A percentile compares a stretch with the other conserved stretches of the same genome.
These are phyloP conservation scores for Rickenella mellea DNA, from an alignment of 768 basidiomycete genomes.

Conservation along the genomic window DNA sequence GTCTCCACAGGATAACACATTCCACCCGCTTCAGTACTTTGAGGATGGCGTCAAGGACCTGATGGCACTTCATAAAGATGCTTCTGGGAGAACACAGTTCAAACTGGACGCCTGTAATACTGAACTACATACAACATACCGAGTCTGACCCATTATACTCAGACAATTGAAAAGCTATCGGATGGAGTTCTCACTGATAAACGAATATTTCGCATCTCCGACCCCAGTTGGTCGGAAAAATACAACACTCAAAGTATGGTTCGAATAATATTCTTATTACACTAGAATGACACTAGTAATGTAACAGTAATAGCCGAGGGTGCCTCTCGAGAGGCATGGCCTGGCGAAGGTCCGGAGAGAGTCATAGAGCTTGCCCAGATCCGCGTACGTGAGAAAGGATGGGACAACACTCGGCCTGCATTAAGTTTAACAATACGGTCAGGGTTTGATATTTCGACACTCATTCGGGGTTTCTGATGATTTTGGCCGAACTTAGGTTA, in stretches of 20 bases:
- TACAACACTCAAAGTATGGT: constrained; percentile 30
- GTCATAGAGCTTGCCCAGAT: constrained; percentile 23
- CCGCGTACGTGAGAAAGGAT: constrained; percentile 15
- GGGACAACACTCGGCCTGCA: constrained; percentile 24
- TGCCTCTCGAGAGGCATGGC: constrained; percentile 22
- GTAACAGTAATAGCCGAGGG: constrained; percentile 23
- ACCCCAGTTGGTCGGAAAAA: constrained; percentile 22
- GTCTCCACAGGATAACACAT: too few relatives aligned
- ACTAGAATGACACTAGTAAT: background rate
- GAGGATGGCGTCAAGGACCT: too few relatives aligned
- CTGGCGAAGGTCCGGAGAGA: constrained; percentile 19
- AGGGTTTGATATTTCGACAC: too few relatives aligned
- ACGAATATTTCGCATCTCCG: constrained; percentile 28
- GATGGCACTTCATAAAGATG: too few relatives aligned
- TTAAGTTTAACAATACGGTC: constrained; percentile 8
- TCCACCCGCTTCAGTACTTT: too few relatives aligned
- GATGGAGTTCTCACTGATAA: constrained; percentile 29
- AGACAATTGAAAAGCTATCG: constrained; percentile 23
- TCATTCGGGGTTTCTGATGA: background rate
- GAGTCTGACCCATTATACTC: too few relatives aligned
- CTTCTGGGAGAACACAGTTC: too few relatives aligned
- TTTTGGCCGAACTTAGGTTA: constrained; percentile 13
- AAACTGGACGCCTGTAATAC: too few relatives aligned
- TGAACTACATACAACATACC: too few relatives aligned
- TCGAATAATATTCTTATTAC: too few relatives aligned